Base-by-base conservation (phyloP, 176 grass and related monocot species). In the Aegilops umbellulata region DNA sequence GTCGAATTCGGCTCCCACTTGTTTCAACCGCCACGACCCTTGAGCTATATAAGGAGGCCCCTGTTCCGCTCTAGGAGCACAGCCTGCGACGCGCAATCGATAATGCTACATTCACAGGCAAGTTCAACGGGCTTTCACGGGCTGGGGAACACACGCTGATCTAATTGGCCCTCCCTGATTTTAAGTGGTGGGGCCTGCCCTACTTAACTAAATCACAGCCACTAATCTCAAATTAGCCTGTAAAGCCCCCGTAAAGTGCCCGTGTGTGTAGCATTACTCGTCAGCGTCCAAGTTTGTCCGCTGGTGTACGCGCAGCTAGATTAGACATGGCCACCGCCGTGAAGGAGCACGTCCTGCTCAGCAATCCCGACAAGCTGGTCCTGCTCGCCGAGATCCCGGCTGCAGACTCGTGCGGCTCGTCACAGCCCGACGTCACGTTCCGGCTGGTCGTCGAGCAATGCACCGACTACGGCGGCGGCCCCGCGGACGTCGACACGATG, bases 371-470 rank as follows among this genome's bases (percentile, higher is more conserved):
- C 49, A 83, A 88, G 49, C 31, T 25, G 8, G 26, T 46, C 8
- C 13, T 39, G 19, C 34, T 88, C 47, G 14, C 60, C 58, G 46
- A 76, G 26, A 75, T 66, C 16, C 79, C 31, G 78, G 20, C 49
- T 8, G 4, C 2, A 1, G 7, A 20, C 12, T 8, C 83, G 38
- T 0, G 32, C 27, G 38, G 6, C 44, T 11, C 46, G 3, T 12
- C 47, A 1, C 34, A 19, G 49, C 15, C 61, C 4, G 3, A 35
- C 10, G 78, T 61, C 42, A 87, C 78, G 2, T 60, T 88, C 25
- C 46, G 63, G 69, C 72, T 83, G 62, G 10, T 77, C 63, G 62
- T 83, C 72, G 62, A 27, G 72, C 49, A 53, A 53, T 19, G 49
- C 49, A 53, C 16, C 16, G 49, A 53, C 16, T 53, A 62, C 60